Percentiles rank a stretch among this genome's conserved stretches.
These are phyloP conservation scores for Curvularia eragrostidis DNA, from an alignment of 2,329 filamentous ascomycete species.

Conservation along the genomic window DNA sequence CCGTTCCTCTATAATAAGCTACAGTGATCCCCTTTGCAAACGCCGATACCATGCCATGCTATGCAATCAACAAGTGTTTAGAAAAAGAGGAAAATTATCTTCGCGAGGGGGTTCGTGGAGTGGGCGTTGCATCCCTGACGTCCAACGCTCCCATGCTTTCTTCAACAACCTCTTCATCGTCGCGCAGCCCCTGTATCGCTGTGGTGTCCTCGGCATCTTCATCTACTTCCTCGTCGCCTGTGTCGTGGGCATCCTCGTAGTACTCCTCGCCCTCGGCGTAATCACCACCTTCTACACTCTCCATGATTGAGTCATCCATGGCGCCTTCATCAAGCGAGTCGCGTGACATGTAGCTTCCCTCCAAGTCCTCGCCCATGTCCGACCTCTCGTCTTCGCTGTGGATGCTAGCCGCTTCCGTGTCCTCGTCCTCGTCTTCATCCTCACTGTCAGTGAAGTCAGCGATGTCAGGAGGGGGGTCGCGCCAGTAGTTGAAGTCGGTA, in stretches of 20 bases:
- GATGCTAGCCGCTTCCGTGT: slow-evolving; percentile 52
- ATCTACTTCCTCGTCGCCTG: slow-evolving; percentile 19
- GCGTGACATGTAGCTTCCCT: slow-evolving; percentile 65
- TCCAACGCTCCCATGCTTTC: slow-evolving; percentile 20
- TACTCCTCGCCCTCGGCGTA: slow-evolving; percentile 35
- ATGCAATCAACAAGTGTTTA: slow-evolving; percentile 19
- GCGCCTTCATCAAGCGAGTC: slow-evolving; percentile 56
- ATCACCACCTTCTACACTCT: slow-evolving; percentile 55
- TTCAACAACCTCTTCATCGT: slow-evolving; percentile 6
- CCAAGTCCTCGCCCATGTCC: slow-evolving; percentile 56
- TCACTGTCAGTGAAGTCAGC: slow-evolving; percentile 90
- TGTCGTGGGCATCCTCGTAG: slow-evolving; percentile 26
- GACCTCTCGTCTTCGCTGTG: slow-evolving; percentile 61
- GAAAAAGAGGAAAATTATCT: slow-evolving; percentile 7
- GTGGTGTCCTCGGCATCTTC: slow-evolving; percentile 32
- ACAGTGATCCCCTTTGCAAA: slow-evolving; percentile 5
- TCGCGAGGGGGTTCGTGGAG: slow-evolving; percentile 27
- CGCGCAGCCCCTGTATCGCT: slow-evolving; percentile 18
- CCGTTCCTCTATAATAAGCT: not conserved
- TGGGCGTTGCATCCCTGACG: slow-evolving; percentile 30
- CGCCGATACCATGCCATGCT: slow-evolving; percentile 25
- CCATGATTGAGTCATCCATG: slow-evolving; percentile 57
- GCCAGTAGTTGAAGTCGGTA: slow-evolving; percentile 97
- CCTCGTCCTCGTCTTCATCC: slow-evolving; percentile 44
- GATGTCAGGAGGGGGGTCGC: slow-evolving; percentile 80